These are phyloP conservation scores for Solanum clarkiae DNA, from an alignment of 257 asterid genomes.

Conservation along the genomic window DNA sequence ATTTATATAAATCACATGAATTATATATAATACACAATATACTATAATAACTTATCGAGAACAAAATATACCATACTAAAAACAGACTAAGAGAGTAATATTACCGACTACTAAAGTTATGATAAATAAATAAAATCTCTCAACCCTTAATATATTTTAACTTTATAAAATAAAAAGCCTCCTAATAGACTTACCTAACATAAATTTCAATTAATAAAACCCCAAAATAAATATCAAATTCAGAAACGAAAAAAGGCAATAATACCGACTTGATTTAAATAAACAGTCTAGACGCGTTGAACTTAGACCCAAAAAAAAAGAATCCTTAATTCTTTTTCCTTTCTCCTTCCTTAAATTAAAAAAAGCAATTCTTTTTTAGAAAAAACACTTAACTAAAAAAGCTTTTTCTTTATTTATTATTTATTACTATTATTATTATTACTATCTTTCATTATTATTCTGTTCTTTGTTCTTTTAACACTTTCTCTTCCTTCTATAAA, in stretches of 20 bases:
- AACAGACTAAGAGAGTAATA: too few species aligned
- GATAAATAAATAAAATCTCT: too few species aligned
- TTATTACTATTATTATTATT: too few species aligned
- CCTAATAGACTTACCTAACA: too few species aligned
- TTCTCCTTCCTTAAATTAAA: neutral
- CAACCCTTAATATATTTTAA: too few species aligned
- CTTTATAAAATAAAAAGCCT: too few species aligned
- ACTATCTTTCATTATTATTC: neutral
- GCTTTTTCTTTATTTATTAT: too few species aligned
- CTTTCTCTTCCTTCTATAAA: neutral
- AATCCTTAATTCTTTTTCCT: neutral
- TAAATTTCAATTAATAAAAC: neutral
- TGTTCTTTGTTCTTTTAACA: neutral
- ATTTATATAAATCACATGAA: too few species aligned
- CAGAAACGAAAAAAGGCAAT: neutral
- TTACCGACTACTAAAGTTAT: too few species aligned
- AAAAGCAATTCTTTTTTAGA: neutral
- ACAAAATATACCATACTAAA: too few species aligned
- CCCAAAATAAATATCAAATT: neutral
- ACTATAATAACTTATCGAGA: too few species aligned
- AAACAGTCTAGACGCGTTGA: neutral
- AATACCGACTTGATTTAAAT: neutral
- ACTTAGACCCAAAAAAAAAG: neutral
- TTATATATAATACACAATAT: too few species aligned
- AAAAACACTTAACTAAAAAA: neutral